Conservation (phyloP, 441 rosid genomes). For the Erodium texanum region DNA sequence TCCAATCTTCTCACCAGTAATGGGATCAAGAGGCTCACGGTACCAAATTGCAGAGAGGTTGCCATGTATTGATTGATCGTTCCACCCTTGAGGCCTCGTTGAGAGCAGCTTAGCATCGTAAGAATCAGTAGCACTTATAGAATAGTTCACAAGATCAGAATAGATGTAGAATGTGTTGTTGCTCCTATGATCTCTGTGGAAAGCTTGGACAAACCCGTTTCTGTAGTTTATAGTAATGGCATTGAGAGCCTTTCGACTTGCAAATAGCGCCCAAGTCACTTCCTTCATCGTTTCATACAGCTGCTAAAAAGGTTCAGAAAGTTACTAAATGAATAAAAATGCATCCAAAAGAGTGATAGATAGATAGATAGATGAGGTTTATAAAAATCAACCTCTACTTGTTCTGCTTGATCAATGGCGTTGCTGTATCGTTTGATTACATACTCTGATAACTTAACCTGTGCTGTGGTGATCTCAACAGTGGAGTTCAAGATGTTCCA, state of each 20-base stretch:
- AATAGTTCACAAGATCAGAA: conserved; percentile 80
- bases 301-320: conserved; percentile 26
- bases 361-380: conserved; percentile 7
- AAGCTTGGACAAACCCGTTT: conserved; percentile 97
- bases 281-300: conserved; percentile 83
- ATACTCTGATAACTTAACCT: conserved; percentile 83
- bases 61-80: conserved; percentile 52
- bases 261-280: conserved; percentile 89
- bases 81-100: conserved; percentile 47
- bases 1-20: conserved; percentile 60
- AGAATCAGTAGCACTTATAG: conserved; percentile 40
- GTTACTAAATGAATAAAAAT: not conserved
- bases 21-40: conserved; percentile 82
- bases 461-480: conserved; percentile 78
- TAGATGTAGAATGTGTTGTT: conserved; percentile 82
- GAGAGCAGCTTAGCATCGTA: conserved; percentile 29
- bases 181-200: conserved; percentile 86
- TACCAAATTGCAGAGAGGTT: conserved; percentile 86
- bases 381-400: conserved; percentile 56
- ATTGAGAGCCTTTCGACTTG: conserved; percentile 80
- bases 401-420: conserved; percentile 62
- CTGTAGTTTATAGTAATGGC: conserved; percentile 88
- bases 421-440: conserved; percentile 61
- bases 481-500: conserved; percentile 94
- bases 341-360: conserved; percentile 3